A percentile compares a stretch with the other conserved stretches of the same genome.
Conservation (phyloP, 2,329 filamentous ascomycete species). For the Neofusicoccum ribis region DNA sequence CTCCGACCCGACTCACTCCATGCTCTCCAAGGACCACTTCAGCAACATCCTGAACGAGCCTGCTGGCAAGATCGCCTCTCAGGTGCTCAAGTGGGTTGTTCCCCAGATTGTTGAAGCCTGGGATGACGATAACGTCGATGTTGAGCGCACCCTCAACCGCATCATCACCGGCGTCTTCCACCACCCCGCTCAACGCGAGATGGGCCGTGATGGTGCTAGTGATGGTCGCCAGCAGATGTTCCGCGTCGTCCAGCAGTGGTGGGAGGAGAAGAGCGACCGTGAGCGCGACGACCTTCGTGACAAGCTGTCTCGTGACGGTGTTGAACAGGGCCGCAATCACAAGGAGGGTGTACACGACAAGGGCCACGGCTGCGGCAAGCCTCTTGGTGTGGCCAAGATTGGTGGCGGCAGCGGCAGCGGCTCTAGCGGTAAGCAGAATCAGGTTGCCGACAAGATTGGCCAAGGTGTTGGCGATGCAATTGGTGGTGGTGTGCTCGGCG, state of each 20-base stretch:
- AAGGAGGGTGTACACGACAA: slow-evolving; percentile 80
- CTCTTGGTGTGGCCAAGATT: slow-evolving; percentile 63
- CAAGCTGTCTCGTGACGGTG: slow-evolving; percentile 76
- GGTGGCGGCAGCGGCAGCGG: slow-evolving; percentile 47
- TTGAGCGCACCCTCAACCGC: slow-evolving; percentile 68
- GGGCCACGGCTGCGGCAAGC: slow-evolving; percentile 83
- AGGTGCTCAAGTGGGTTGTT: slow-evolving; percentile 79
- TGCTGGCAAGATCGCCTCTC: slow-evolving; percentile 77
- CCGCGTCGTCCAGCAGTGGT: slow-evolving; percentile 79
- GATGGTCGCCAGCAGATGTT: slow-evolving; percentile 80
- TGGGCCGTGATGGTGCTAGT: slow-evolving; percentile 67
- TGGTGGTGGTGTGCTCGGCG: slow-evolving; percentile 66
- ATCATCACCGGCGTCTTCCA: slow-evolving; percentile 84
- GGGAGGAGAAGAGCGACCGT: slow-evolving; percentile 64
- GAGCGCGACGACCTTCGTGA: slow-evolving; percentile 68
- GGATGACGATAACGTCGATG: slow-evolving; percentile 73
- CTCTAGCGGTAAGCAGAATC: slow-evolving; percentile 27
- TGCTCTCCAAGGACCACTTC: slow-evolving; percentile 96
- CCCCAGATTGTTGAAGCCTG: slow-evolving; percentile 86
- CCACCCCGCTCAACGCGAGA: slow-evolving; percentile 75
- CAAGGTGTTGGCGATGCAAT: slow-evolving; percentile 60
- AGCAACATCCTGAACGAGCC: slow-evolving; percentile 86
- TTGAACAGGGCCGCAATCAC: slow-evolving; percentile 77
- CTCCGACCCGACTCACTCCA: slow-evolving; percentile 87
- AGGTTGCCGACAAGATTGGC: slow-evolving; percentile 43